Conservation (phyloP, 768 basidiomycete species). For the Omphalotus guepiniiformis region DNA sequence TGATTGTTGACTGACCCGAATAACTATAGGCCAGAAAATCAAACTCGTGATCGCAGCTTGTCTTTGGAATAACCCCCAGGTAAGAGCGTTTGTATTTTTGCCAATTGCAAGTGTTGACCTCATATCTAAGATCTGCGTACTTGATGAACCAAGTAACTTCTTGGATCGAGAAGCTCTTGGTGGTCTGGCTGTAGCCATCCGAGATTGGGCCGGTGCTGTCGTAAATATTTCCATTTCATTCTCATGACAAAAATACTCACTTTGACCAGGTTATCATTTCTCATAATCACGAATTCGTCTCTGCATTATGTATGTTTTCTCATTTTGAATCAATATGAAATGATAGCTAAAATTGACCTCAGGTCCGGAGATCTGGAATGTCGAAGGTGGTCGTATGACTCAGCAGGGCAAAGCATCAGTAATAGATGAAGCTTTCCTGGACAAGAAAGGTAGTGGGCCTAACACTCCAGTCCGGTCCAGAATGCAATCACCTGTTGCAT, state of each 20-base stretch:
- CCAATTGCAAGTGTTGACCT: conserved; percentile 8
- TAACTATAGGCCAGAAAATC: conserved; percentile 80
- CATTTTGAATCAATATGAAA: not conserved
- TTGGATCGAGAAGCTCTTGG: conserved; percentile 94
- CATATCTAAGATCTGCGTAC: conserved; percentile 53
- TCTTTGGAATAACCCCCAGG: conserved; percentile 94
- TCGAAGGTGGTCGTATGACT: conserved; percentile 79
- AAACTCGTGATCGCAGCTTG: conserved; percentile 94
- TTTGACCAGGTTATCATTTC: conserved; percentile 82
- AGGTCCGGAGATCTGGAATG: conserved; percentile 95
- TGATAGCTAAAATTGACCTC: conserved; percentile 5
- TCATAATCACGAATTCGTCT: conserved; percentile 88
- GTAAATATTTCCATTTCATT: conserved; percentile 34
- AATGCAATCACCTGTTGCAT: conserved; percentile 65
- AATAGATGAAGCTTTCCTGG: conserved; percentile 79
- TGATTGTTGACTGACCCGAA: conserved; percentile 6
- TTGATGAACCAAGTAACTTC: conserved; percentile 96
- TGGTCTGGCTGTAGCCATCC: conserved; percentile 91
- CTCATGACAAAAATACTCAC: conserved; percentile 15
- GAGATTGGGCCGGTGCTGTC: conserved; percentile 91
- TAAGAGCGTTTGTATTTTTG: conserved; percentile 19
- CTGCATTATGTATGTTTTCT: conserved; percentile 63
- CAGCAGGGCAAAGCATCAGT: conserved; percentile 86
- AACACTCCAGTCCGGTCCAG: conserved; percentile 73
- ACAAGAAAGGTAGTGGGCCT: conserved; percentile 67